phyloP scores from a whole-genome alignment of 345 rosid genomes.

The thale cress (Arabidopsis thaliana) region DNA sequence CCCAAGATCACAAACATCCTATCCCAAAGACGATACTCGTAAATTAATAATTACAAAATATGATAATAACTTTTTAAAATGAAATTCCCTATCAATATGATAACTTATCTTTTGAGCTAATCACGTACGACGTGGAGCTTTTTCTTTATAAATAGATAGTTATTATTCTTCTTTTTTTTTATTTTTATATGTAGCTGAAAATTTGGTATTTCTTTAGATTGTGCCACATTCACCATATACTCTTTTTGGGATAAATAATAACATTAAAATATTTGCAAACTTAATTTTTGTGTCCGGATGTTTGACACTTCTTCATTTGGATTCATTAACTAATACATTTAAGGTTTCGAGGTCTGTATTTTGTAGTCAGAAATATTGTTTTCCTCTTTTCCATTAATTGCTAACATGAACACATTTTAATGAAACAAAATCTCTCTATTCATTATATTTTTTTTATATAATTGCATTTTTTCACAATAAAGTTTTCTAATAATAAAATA shows the following conservation, averaged over 20 bases:
- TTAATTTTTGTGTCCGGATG: neutral
- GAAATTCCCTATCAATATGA: neutral
- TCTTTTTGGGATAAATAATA: neutral
- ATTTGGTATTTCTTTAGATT: neutral
- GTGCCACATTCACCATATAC: neutral
- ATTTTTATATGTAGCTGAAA: neutral
- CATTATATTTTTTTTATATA: no score
- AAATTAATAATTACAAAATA: neutral
- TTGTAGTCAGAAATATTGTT: neutral
- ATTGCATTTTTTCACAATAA: no score
- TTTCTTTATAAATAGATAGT: neutral
- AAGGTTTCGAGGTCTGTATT: neutral
- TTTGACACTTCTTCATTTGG: neutral
- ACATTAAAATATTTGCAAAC: neutral
- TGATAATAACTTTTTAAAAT: neutral
- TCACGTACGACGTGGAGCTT: conserved; percentile 3
- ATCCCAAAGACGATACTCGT: conserved; percentile 24
- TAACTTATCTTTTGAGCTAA: conserved; percentile 18
- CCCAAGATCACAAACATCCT: conserved; percentile 36
- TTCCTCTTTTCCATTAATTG: neutral
- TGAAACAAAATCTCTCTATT: neutral
- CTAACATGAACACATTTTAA: neutral
- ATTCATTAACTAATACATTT: neutral
- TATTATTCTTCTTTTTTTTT: neutral
- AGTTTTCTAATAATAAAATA: no score